Evolutionary conservation across 179 eudicot genomes (phyloP).

Genomic region (Silene coronaria): DNA sequence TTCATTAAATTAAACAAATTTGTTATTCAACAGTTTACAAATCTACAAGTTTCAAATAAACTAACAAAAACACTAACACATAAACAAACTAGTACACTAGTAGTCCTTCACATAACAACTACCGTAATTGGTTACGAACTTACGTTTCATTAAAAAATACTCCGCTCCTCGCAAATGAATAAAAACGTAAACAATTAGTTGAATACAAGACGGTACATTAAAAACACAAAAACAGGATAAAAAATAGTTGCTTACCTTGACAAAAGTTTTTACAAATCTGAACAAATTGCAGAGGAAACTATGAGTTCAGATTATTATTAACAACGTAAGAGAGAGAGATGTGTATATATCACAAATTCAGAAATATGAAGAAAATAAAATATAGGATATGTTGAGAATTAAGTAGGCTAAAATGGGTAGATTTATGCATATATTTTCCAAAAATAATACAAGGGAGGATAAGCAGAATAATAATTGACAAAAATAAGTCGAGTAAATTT

Average conservation of each 20-base stretch:
- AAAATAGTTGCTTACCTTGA: background rate
- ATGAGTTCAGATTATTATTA: background rate
- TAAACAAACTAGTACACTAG: too few relatives aligned
- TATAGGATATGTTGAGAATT: background rate
- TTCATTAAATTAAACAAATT: too few relatives aligned
- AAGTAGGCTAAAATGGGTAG: background rate
- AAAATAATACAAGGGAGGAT: background rate
- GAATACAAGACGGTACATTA: too few relatives aligned
- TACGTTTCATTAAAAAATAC: too few relatives aligned
- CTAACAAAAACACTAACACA: too few relatives aligned
- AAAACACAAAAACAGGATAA: background rate
- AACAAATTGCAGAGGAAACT: conserved; percentile 3
- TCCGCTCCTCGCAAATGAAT: too few relatives aligned
- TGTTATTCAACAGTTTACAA: background rate
- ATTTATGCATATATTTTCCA: background rate
- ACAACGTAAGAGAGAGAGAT: background rate
- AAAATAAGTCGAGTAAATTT: background rate
- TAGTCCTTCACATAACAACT: too few relatives aligned
- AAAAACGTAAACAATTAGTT: too few relatives aligned
- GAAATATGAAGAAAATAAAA: too few relatives aligned
- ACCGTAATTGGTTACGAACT: too few relatives aligned
- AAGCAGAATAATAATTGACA: background rate
- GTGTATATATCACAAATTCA: too few relatives aligned
- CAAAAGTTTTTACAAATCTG: background rate
- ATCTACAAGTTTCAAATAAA: background rate